A percentile compares a stretch with the other conserved stretches of the same genome.
Conservation (phyloP, 2,329 filamentous ascomycete genomes). For the Trichoderma aggressivum region DNA sequence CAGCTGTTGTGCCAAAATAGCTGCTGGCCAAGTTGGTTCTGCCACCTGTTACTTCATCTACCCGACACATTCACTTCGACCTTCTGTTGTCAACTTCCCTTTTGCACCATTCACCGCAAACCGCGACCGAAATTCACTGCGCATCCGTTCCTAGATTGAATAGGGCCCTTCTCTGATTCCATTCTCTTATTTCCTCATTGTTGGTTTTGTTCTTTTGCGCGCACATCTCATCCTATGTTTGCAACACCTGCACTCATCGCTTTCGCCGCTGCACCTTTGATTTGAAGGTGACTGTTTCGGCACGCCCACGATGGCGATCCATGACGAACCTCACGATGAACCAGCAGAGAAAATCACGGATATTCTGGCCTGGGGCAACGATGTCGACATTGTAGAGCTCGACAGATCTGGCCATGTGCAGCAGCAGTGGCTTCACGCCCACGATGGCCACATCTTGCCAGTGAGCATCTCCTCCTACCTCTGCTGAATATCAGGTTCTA, state of each 20-base stretch:
- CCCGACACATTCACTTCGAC: background rate
- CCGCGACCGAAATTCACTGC: background rate
- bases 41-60: constrained; percentile 2
- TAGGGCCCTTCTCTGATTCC: no score
- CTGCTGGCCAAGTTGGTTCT: background rate
- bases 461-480: constrained; percentile 23
- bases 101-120: background rate
- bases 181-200: background rate
- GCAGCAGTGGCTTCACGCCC: constrained; percentile 34
- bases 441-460: constrained; percentile 26
- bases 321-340: background rate
- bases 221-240: background rate
- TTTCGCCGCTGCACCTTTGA: background rate
- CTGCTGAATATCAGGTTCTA: background rate
- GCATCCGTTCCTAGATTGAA: background rate
- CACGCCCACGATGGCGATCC: background rate
- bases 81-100: background rate
- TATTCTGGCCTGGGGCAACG: constrained; percentile 24
- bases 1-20: background rate
- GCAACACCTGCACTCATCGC: background rate
- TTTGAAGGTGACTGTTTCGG: background rate
- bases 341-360: background rate
- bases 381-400: constrained; percentile 35
- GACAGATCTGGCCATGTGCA: constrained; percentile 38
- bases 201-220: background rate